Conservation (phyloP, 768 basidiomycete genomes). For the Pleurotus salmoneostramineus region DNA sequence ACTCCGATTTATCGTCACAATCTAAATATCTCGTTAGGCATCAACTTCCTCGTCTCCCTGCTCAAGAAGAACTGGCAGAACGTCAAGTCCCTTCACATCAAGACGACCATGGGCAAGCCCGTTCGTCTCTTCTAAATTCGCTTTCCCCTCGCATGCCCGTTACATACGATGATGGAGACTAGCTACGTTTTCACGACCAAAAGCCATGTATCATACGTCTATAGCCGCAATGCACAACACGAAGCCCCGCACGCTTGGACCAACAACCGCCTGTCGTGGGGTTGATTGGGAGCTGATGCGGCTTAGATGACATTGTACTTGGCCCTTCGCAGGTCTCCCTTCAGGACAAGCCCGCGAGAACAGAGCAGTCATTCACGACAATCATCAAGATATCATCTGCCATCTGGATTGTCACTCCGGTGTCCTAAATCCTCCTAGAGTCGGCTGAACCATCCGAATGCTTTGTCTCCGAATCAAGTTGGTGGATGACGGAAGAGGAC, state of each 20-base stretch:
- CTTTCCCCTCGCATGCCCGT: slow-evolving; percentile 15
- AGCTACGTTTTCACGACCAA: slow-evolving; percentile 1
- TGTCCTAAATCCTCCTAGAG: not conserved
- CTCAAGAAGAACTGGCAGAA: slow-evolving; percentile 99
- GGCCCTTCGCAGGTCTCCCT: no score
- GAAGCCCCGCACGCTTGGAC: slow-evolving; percentile 99
- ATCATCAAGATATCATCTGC: no score
- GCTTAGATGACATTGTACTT: slow-evolving; percentile 10
- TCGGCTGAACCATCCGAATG: not conserved
- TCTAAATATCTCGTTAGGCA: slow-evolving; percentile 48
- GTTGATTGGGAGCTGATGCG: slow-evolving; percentile 90
- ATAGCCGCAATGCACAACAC: slow-evolving; percentile 76
- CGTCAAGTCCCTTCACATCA: slow-evolving; percentile 97
- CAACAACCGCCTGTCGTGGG: slow-evolving; percentile 70
- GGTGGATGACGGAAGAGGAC: not conserved
- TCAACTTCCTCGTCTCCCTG: slow-evolving; percentile 99
- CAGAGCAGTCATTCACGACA: no score
- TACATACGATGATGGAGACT: not conserved
- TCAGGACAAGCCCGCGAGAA: no score
- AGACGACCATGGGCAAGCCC: slow-evolving; percentile 99
- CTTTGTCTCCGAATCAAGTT: not conserved
- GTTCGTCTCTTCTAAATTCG: slow-evolving; percentile 79
- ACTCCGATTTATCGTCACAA: not conserved
- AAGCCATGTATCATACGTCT: slow-evolving; percentile 4
- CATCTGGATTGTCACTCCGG: no score